Conservation (phyloP, 2,329 filamentous ascomycete species). For the Colletotrichum sidae region DNA sequence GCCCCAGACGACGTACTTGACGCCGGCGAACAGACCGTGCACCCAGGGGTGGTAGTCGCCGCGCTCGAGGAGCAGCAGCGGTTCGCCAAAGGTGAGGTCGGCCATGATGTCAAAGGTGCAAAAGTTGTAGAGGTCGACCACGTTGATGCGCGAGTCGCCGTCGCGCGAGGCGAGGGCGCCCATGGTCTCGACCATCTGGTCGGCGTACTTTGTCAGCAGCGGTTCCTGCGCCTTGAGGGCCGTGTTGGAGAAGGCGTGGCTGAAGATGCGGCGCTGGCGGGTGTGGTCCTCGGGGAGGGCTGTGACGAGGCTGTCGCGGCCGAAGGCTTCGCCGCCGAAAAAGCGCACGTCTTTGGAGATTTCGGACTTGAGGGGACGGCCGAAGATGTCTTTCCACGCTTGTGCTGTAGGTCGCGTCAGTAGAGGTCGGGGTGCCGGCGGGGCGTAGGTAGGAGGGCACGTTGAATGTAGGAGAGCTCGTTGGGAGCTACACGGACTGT, state of each 20-base stretch:
- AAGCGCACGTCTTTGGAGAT: constrained; percentile 33
- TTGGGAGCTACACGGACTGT: constrained; percentile 55
- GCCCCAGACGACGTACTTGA: constrained; percentile 27
- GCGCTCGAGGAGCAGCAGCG: constrained; percentile 43
- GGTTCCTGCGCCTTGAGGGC: constrained; percentile 42
- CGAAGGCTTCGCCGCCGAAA: constrained; percentile 34
- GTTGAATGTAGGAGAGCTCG: constrained; percentile 50
- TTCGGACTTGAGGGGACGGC: constrained; percentile 30
- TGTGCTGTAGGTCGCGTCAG: constrained; percentile 28
- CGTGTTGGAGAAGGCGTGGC: constrained; percentile 41
- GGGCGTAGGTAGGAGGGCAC: background rate
- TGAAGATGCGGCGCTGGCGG: constrained; percentile 35
- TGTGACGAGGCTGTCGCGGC: constrained; percentile 40
- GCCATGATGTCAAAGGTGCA: constrained; percentile 47
- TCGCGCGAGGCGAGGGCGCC: constrained; percentile 41
- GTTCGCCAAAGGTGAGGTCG: constrained; percentile 45
- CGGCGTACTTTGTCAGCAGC: constrained; percentile 50
- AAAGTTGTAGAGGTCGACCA: constrained; percentile 41
- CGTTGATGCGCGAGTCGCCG: constrained; percentile 8
- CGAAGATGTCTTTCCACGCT: constrained; percentile 36
- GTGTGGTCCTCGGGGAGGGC: constrained; percentile 26
- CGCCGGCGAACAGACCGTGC: constrained; percentile 38
- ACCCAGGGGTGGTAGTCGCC: constrained; percentile 44
- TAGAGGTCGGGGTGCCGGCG: background rate
- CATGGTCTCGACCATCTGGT: constrained; percentile 48